Evolutionary conservation across 306 rosid genomes (phyloP).

Genomic region (Dalbergia oliveri): DNA sequence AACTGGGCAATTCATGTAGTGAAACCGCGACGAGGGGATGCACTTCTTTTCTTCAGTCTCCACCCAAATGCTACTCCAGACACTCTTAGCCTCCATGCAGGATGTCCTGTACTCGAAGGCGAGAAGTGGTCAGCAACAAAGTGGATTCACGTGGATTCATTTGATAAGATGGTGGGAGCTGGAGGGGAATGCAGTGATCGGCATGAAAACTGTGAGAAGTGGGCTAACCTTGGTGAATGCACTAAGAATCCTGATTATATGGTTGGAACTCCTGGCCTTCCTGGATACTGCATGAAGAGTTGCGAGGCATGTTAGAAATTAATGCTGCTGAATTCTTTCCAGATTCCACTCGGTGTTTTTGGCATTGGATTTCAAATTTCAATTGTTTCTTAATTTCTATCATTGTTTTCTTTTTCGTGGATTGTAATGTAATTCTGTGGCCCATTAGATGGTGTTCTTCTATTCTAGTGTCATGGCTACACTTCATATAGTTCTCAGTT

Average conservation of each 20-base stretch:
- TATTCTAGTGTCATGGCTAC: conserved; percentile 14
- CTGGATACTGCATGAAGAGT: conserved; percentile 92
- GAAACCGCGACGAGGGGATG: conserved; percentile 93
- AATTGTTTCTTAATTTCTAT: conserved; percentile 36
- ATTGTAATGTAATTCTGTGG: conserved; percentile 39
- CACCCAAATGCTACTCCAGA: conserved; percentile 85
- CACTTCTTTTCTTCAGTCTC: conserved; percentile 95
- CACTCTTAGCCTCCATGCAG: conserved; percentile 83
- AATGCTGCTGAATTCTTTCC: conserved; percentile 26
- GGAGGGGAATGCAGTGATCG: conserved; percentile 73
- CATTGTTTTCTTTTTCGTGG: neutral
- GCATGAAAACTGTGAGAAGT: conserved; percentile 77
- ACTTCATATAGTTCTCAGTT: conserved; percentile 29
- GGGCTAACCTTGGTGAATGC: conserved; percentile 98
- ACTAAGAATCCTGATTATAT: conserved; percentile 78
- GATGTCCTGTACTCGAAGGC: conserved; percentile 96
- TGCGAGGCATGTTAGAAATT: conserved; percentile 75
- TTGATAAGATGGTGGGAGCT: conserved; percentile 66
- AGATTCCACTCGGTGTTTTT: conserved; percentile 25
- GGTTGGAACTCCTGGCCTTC: conserved; percentile 82
- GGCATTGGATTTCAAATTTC: conserved; percentile 16
- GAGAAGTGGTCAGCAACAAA: conserved; percentile 99
- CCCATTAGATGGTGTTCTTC: conserved; percentile 36
- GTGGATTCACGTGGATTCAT: conserved; percentile 95
- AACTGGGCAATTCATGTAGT: conserved; percentile 59